phyloP scores from a whole-genome alignment of 164 flowering plant species.

The Amborella trichopoda region DNA sequence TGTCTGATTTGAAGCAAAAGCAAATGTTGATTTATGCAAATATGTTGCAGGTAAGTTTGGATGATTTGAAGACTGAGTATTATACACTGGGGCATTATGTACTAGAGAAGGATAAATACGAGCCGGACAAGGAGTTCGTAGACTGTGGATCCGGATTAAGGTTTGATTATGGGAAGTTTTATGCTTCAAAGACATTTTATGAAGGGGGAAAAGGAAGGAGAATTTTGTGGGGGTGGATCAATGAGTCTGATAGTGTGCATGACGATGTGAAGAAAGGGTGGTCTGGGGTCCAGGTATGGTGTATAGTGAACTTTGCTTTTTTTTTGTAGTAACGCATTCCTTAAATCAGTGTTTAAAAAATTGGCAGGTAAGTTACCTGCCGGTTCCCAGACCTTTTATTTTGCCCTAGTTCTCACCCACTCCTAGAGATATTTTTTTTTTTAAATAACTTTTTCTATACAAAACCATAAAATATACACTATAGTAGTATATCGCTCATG shows the following conservation, averaged over 20 bases:
- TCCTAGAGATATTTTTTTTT: no score
- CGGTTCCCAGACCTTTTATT: no score
- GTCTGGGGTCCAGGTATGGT: conserved; percentile 23
- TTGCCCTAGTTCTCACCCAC: no score
- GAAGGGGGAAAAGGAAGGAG: conserved; percentile 30
- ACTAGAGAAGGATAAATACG: conserved; percentile 12
- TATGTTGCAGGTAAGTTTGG: conserved; percentile 28
- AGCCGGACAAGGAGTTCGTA: conserved; percentile 14
- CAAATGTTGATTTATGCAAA: no score
- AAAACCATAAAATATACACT: no score
- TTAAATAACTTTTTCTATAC: no score
- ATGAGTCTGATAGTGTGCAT: conserved; percentile 11
- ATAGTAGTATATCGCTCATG: no score
- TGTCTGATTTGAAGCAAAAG: no score
- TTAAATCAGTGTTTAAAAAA: no score
- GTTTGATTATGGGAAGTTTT: conserved; percentile 54
- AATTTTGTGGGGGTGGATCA: conserved; percentile 42
- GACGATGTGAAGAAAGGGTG: conserved; percentile 16
- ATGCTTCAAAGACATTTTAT: conserved; percentile 47
- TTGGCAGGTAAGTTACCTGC: no score
- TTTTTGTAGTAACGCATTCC: no score
- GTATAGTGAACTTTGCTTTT: no score
- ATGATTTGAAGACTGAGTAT: conserved; percentile 16
- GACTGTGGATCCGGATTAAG: conserved; percentile 20
- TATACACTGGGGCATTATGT: conserved; percentile 35